A percentile compares a stretch with the other conserved stretches of the same genome.
Conservation (phyloP, 352 stramenopile genomes). For the Globisporangium spiculum region DNA sequence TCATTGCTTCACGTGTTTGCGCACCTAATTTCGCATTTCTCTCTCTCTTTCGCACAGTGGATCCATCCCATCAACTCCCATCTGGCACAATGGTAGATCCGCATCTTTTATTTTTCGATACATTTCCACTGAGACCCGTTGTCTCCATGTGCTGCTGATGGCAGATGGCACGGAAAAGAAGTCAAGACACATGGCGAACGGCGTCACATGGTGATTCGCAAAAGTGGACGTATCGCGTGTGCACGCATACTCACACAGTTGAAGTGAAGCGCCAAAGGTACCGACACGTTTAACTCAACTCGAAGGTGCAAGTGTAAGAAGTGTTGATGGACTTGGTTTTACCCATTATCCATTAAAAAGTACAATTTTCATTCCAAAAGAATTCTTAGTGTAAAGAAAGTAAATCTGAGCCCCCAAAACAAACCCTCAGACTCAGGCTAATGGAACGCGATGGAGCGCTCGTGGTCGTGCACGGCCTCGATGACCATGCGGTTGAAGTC, state of each 20-base stretch:
- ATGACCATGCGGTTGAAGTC: constrained; percentile 77
- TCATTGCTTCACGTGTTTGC: constrained; percentile 1
- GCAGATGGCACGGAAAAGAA: constrained; percentile 3
- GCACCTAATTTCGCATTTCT: background rate
- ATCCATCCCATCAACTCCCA: constrained; percentile 14
- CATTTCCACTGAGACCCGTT: background rate
- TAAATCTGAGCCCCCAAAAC: background rate
- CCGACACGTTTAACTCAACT: background rate
- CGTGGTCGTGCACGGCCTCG: constrained; percentile 62
- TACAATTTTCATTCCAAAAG: background rate
- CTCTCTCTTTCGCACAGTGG: background rate
- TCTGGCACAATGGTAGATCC: constrained; percentile 3
- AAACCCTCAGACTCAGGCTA: background rate
- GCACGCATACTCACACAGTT: background rate
- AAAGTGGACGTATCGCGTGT: background rate
- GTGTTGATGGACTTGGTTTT: too few relatives aligned
- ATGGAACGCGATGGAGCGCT: constrained; percentile 29
- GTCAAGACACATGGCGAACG: background rate
- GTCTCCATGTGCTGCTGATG: background rate
- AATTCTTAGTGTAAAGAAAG: background rate
- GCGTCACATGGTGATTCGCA: background rate
- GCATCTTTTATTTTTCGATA: background rate
- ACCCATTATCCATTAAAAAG: background rate
- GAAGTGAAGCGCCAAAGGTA: background rate
- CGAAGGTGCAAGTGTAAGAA: background rate